These are phyloP conservation scores for Solanum piurae DNA, from an alignment of 257 asterid genomes.

Conservation along the genomic window DNA sequence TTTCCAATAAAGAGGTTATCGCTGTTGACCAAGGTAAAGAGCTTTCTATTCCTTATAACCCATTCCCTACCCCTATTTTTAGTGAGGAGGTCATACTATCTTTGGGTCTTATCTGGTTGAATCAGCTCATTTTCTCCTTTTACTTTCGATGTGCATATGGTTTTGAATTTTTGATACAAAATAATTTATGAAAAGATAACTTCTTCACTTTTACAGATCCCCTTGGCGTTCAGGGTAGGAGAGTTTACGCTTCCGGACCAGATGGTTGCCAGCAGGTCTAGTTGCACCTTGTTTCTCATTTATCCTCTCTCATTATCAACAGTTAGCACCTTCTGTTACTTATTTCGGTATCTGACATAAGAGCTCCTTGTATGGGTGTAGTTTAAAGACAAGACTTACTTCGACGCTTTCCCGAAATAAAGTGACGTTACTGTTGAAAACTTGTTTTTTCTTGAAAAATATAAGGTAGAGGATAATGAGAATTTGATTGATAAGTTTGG, in stretches of 20 bases:
- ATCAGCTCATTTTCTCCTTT: background rate
- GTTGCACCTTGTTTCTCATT: background rate
- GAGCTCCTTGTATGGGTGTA: background rate
- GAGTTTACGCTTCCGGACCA: slow-evolving; percentile 52
- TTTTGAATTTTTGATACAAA: background rate
- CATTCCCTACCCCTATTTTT: background rate
- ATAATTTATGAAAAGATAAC: background rate
- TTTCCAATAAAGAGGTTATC: slow-evolving; percentile 75
- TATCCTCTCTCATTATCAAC: background rate
- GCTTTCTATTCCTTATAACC: background rate
- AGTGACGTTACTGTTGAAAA: background rate
- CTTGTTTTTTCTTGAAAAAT: background rate
- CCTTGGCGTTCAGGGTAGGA: slow-evolving; percentile 94
- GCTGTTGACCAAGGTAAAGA: slow-evolving; percentile 78
- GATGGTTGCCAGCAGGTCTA: slow-evolving; percentile 53
- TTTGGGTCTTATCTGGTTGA: background rate
- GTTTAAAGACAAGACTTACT: background rate
- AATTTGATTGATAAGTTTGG: background rate
- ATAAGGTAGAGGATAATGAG: background rate
- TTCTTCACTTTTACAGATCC: slow-evolving; percentile 42
- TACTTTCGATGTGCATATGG: background rate
- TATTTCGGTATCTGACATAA: background rate
- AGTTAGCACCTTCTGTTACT: background rate
- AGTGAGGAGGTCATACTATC: background rate
- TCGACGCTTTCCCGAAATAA: background rate